Evolutionary conservation across 2,329 filamentous ascomycete species (phyloP).

Genomic region (Cercospora sojina): DNA sequence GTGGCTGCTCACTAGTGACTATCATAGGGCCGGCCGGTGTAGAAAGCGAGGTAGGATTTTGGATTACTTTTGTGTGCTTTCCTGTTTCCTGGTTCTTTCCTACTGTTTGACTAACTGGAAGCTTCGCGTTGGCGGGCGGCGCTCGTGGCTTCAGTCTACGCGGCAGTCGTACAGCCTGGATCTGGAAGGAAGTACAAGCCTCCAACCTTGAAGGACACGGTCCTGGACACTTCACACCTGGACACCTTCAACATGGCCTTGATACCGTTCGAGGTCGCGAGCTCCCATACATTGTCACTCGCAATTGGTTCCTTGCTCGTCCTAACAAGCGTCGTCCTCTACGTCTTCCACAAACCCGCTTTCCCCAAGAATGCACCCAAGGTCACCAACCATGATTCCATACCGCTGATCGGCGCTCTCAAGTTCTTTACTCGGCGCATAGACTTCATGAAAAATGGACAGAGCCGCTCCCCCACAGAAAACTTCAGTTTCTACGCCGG

Average conservation of each 20-base stretch:
- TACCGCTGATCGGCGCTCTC: conserved; percentile 48
- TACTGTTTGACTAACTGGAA: background rate
- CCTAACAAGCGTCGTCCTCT: conserved; percentile 22
- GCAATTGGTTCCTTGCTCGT: conserved; percentile 19
- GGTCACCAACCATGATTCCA: conserved; percentile 18
- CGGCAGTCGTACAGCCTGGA: background rate
- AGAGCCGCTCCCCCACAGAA: conserved; percentile 39
- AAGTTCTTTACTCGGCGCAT: conserved; percentile 50
- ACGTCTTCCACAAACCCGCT: conserved; percentile 25
- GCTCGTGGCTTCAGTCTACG: background rate
- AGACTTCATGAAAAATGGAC: conserved; percentile 46
- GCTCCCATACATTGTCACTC: conserved; percentile 2
- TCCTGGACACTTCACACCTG: background rate
- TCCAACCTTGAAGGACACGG: background rate
- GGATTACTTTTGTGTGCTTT: background rate
- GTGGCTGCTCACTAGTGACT: background rate
- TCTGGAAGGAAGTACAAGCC: background rate
- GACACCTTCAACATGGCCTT: background rate
- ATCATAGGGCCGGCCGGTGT: background rate
- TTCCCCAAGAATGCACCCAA: conserved; percentile 32
- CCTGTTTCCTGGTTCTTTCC: background rate
- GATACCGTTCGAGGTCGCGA: background rate
- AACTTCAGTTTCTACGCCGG: conserved; percentile 54
- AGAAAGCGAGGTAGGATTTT: background rate
- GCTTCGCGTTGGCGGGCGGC: background rate